These are phyloP conservation scores for Wickerhamiella sergipiensis DNA, from an alignment of 805 yeast species.

Conservation along the genomic window DNA sequence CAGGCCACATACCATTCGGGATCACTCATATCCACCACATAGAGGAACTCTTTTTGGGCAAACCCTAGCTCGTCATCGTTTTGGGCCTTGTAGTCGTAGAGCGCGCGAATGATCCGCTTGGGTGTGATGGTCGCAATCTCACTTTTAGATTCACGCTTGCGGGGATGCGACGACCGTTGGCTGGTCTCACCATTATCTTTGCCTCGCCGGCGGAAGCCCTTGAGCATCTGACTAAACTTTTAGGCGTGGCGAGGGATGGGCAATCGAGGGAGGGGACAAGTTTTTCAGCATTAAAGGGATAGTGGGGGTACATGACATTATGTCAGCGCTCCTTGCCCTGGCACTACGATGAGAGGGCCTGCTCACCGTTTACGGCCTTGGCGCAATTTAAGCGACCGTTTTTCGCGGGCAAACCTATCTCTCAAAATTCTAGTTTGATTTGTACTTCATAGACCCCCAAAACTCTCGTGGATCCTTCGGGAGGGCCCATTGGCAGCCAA, in stretches of 20 bases:
- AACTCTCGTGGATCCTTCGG: no score
- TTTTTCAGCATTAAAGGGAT: background rate
- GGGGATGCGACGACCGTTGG: background rate
- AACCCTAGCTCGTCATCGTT: conserved; percentile 73
- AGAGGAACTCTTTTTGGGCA: conserved; percentile 74
- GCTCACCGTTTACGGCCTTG: background rate
- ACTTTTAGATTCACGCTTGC: conserved; percentile 9
- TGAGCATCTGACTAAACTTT: conserved; percentile 1
- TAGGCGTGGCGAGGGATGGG: background rate
- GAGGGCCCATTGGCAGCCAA: no score
- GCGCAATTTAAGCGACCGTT: background rate
- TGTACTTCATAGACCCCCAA: no score
- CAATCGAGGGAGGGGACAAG: background rate
- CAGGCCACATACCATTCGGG: conserved; percentile 72
- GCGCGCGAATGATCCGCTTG: conserved; percentile 70
- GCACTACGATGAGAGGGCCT: background rate
- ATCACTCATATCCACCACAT: conserved; percentile 52
- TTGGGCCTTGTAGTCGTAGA: conserved; percentile 62
- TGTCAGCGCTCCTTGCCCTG: background rate
- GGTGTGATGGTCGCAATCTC: conserved; percentile 38
- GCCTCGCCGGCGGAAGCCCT: conserved; percentile 1
- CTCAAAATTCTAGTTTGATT: no score
- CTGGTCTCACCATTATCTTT: background rate
- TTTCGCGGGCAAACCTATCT: no score
- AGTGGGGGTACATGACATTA: background rate